phyloP scores from a whole-genome alignment of 208 protist genomes.

The Naegleria lovaniensis region DNA sequence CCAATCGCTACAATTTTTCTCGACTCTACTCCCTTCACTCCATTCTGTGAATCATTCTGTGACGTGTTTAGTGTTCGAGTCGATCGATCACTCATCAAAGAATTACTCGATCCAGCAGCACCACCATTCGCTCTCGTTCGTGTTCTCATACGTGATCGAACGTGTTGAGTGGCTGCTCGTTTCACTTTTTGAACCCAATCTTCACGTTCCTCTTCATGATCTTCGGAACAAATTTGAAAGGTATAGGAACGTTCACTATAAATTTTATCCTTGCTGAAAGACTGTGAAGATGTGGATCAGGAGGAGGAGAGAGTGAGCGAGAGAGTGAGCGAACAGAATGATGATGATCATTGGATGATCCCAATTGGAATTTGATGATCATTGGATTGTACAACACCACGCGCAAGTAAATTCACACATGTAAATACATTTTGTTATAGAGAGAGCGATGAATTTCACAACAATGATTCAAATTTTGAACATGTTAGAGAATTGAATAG shows the following conservation, averaged over 20 bases:
- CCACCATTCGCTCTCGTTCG: neutral
- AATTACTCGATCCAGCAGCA: too few relatives aligned
- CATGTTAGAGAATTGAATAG: too few relatives aligned
- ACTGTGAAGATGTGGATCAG: neutral
- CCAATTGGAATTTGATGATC: too few relatives aligned
- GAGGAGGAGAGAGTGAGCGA: too few relatives aligned
- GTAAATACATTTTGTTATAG: too few relatives aligned
- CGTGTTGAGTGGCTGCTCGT: neutral
- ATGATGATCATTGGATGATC: too few relatives aligned
- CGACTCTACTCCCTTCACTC: neutral
- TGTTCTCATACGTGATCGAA: neutral
- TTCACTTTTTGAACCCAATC: neutral
- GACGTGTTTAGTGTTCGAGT: neutral
- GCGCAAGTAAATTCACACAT: too few relatives aligned
- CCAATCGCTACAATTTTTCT: neutral
- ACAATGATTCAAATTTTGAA: too few relatives aligned
- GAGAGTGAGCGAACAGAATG: too few relatives aligned
- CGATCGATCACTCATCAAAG: neutral
- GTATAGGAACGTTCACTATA: neutral
- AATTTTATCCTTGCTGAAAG: neutral
- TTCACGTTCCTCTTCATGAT: neutral
- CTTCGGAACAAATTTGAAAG: neutral
- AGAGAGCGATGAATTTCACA: too few relatives aligned
- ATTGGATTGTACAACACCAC: too few relatives aligned
- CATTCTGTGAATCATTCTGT: neutral